A percentile compares a stretch with the other conserved stretches of the same genome.
phyloP scores from a whole-genome alignment of 805 yeast species.

The Myxozyma lipomycoides region DNA sequence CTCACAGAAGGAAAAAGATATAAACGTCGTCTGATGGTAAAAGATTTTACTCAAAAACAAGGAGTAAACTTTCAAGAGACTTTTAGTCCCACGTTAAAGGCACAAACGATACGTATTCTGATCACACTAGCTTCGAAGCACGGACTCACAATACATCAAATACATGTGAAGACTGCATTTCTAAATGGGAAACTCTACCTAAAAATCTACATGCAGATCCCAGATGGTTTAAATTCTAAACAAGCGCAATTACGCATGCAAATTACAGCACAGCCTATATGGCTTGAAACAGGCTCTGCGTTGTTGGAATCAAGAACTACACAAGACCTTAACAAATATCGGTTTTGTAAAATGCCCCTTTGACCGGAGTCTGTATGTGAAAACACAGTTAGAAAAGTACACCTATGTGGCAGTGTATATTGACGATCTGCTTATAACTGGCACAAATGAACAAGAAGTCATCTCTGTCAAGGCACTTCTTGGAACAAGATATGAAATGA shows the following conservation, averaged over 20 bases:
- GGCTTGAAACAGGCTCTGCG: too few relatives aligned
- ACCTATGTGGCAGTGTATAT: background rate
- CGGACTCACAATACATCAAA: too few relatives aligned
- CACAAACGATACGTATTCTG: background rate
- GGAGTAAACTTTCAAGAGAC: background rate
- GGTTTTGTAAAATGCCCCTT: background rate
- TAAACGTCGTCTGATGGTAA: background rate
- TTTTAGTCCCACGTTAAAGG: background rate
- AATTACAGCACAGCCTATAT: background rate
- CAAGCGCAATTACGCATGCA: too few relatives aligned
- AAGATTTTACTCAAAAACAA: background rate
- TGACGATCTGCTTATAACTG: background rate
- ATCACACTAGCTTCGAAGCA: background rate
- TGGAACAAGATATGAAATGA: background rate
- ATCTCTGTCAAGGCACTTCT: too few relatives aligned
- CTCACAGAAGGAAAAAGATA: background rate
- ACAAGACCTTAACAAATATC: background rate
- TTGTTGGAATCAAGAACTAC: too few relatives aligned
- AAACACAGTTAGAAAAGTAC: background rate
- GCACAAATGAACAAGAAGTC: background rate
- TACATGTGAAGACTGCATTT: background rate
- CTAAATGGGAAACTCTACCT: background rate
- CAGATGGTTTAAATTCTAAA: background rate
- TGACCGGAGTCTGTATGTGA: background rate
- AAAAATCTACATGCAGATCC: background rate